phyloP scores from a whole-genome alignment of 2,329 filamentous ascomycete species.

The Penicillium decumbens region DNA sequence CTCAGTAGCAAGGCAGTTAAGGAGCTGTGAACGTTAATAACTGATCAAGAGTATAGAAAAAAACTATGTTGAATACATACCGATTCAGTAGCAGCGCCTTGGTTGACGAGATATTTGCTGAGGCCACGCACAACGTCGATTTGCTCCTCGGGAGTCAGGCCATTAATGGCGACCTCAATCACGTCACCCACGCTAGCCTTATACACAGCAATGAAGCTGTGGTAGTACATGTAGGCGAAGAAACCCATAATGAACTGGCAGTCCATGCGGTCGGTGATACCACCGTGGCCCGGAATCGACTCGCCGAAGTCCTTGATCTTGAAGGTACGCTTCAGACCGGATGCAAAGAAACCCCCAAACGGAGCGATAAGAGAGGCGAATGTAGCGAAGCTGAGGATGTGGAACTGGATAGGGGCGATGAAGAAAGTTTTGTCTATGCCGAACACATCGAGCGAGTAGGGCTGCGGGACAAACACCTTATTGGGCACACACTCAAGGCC shows the following conservation, averaged over 20 bases:
- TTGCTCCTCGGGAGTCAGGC: slow-evolving; percentile 82
- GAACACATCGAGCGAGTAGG: slow-evolving; percentile 67
- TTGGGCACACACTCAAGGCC: slow-evolving; percentile 87
- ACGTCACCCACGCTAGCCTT: slow-evolving; percentile 80
- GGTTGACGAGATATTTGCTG: slow-evolving; percentile 61
- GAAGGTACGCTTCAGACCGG: slow-evolving; percentile 94
- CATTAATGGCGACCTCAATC: slow-evolving; percentile 85
- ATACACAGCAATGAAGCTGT: slow-evolving; percentile 89
- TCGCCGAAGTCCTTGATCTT: slow-evolving; percentile 99
- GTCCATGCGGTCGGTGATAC: slow-evolving; percentile 98
- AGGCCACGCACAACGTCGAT: slow-evolving; percentile 66
- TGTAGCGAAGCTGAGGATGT: slow-evolving; percentile 81
- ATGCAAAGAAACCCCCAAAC: slow-evolving; percentile 97
- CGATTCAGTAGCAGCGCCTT: slow-evolving; percentile 54
- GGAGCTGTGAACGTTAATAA: slow-evolving; percentile 28
- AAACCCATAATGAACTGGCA: slow-evolving; percentile 99
- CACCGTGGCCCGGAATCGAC: slow-evolving; percentile 93
- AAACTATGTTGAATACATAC: slow-evolving; percentile 34
- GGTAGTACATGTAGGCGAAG: slow-evolving; percentile 97
- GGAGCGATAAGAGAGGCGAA: slow-evolving; percentile 96
- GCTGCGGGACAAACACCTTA: slow-evolving; percentile 78
- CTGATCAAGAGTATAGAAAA: too few relatives aligned
- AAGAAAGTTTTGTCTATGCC: slow-evolving; percentile 68
- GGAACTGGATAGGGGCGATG: slow-evolving; percentile 85
- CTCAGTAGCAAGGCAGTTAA: slow-evolving; percentile 37